These are phyloP conservation scores for Microbotryum saponariae DNA, from an alignment of 1,284 basidiomycete species.

Conservation along the genomic window DNA sequence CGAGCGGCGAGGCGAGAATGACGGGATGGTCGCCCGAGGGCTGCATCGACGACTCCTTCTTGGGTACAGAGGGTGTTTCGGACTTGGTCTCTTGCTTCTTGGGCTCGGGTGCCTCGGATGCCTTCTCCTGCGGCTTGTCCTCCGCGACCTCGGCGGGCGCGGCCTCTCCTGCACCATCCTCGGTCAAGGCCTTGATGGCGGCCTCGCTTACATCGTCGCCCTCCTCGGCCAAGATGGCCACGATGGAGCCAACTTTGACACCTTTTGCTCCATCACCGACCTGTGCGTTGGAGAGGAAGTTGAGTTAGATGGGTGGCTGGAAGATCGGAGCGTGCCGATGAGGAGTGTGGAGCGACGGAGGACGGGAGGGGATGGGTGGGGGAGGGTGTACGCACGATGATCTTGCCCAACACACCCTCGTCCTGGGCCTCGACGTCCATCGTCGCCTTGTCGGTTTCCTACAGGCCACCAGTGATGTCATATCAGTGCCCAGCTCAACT, in stretches of 20 bases:
- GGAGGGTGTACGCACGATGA: conserved; percentile 54
- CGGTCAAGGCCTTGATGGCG: conserved; percentile 48
- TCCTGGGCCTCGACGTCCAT: conserved; percentile 99
- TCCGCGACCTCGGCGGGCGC: conserved; percentile 21
- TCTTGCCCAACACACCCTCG: conserved; percentile 90
- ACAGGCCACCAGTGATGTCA: conserved; percentile 5
- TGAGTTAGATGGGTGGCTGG: neutral
- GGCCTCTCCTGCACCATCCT: conserved; percentile 36
- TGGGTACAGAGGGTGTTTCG: conserved; percentile 38
- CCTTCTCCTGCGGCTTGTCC: conserved; percentile 40
- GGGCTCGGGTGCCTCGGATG: conserved; percentile 39
- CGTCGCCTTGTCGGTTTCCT: conserved; percentile 99
- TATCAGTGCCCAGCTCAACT: too few relatives aligned
- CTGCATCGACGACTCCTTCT: conserved; percentile 48
- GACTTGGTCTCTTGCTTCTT: conserved; percentile 28
- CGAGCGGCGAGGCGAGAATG: conserved; percentile 90
- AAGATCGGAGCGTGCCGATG: neutral
- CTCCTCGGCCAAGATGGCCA: conserved; percentile 85
- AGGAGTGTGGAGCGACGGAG: conserved; percentile 38
- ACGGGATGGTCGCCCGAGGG: conserved; percentile 41
- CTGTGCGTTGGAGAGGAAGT: conserved; percentile 45
- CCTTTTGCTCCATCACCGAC: conserved; percentile 74
- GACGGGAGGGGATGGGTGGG: conserved; percentile 44
- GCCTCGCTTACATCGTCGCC: conserved; percentile 85
- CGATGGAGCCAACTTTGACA: conserved; percentile 73